Base-by-base conservation (phyloP, 1,284 basidiomycete species). In the Marasmius tenuissimus region DNA sequence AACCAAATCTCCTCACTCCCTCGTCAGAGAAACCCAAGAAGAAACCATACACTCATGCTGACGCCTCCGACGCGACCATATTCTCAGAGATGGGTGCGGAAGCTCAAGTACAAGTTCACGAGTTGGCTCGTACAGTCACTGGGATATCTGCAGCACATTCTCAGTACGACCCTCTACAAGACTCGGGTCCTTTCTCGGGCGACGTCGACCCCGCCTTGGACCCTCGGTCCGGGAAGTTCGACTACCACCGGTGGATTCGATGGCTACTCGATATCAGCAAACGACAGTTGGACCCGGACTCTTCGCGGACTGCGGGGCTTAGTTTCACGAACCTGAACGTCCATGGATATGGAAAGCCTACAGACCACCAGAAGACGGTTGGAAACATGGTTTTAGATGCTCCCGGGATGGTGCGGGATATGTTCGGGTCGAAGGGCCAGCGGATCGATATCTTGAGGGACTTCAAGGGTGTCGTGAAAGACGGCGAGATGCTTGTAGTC, bases 401-500 rank as follows among this genome's bases (percentile, higher is more conserved):
- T 3, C 55, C 75, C 22, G 70, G 73, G 34, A 57, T 68, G 4
- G 62, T 76, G 54, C 71, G 71, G 57, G 69, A 75, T 57, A 61
- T 73, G 58, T 62, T 76, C 58, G 69, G 71, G 53, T 69, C 74
- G 52, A 70, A 72, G 54, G 75, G 76, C 57, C 71, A 72, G 49
- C 74, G 75, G 61, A 77, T 82, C 35, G 69, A 81, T 61, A 82
- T 83, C 61, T 70, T 82, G 56, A 71, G 77, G 57, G 69, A 73
- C 48, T 75, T 84, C 59, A 78, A 73, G 42, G 71, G 72, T 20
- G 45, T 71, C 4, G 61, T 71, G 6, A 70, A 69, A 58, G 57
- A 61, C 1, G 69, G 69, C 3, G 84, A 87, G 74, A 82, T 87
- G 82, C 72, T 83, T 27, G 77, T 85, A 54, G 83, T 85, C 2